Conservation (phyloP, 192 early-diverging fungal species). For the Coemansia erecta region DNA sequence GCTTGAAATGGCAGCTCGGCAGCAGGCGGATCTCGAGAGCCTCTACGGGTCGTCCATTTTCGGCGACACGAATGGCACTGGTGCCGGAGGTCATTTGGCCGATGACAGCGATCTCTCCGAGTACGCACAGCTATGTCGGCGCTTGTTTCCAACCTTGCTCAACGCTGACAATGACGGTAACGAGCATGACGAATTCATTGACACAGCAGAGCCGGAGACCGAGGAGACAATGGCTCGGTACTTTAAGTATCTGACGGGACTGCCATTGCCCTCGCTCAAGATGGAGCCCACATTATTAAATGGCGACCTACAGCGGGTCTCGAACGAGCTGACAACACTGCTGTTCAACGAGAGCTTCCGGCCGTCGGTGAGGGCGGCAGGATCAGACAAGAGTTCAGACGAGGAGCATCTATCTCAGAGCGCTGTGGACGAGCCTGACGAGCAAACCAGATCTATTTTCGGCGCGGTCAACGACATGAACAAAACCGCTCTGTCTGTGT, state of each 20-base stretch:
- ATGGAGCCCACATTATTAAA: slow-evolving; percentile 48
- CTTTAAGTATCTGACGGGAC: slow-evolving; percentile 44
- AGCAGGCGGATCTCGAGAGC: slow-evolving; percentile 34
- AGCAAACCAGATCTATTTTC: slow-evolving; percentile 10
- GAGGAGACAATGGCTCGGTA: slow-evolving; percentile 43
- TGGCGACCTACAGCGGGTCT: slow-evolving; percentile 45
- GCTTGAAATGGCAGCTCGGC: slow-evolving; percentile 14
- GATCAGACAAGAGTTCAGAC: background rate
- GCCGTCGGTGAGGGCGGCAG: background rate
- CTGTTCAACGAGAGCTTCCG: slow-evolving; percentile 36
- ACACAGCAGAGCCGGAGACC: slow-evolving; percentile 21
- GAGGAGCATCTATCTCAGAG: background rate
- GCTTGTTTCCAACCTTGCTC: slow-evolving; percentile 34
- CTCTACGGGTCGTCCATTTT: slow-evolving; percentile 49
- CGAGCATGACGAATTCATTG: slow-evolving; percentile 7
- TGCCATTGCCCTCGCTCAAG: slow-evolving; percentile 35
- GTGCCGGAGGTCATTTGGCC: slow-evolving; percentile 20
- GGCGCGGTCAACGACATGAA: slow-evolving; percentile 25
- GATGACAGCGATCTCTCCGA: slow-evolving; percentile 46
- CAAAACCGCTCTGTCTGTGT: slow-evolving; percentile 11
- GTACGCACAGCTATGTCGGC: slow-evolving; percentile 44
- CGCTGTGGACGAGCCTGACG: background rate
- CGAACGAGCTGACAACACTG: slow-evolving; percentile 42
- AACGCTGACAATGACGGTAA: background rate
- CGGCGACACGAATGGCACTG: slow-evolving; percentile 4